Evolutionary conservation across 176 grass and related monocot genomes (phyloP).

Genomic region (Raddia guianensis): DNA sequence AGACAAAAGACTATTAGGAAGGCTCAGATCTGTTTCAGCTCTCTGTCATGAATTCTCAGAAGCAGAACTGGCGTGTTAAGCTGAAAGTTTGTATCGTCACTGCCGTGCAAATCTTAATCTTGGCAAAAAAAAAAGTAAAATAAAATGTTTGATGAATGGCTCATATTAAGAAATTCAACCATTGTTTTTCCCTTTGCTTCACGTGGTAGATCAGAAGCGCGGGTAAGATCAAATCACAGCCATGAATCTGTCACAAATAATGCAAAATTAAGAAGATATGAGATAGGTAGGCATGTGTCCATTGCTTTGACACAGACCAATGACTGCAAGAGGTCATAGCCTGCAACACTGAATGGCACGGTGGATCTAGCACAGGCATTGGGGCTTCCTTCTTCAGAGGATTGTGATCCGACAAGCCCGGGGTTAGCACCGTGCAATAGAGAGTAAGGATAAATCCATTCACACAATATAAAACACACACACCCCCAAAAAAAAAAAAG

Average conservation of each 20-base stretch:
- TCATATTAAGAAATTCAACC: constrained; percentile 87
- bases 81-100: constrained; percentile 54
- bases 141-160: neutral
- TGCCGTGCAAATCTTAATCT: neutral
- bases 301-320: constrained; percentile 70
- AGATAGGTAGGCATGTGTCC: constrained; percentile 30
- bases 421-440: constrained; percentile 61
- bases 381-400: constrained; percentile 66
- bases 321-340: constrained; percentile 32
- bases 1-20: neutral
- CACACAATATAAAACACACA: too few relatives aligned
- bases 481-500: too few relatives aligned
- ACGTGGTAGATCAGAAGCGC: constrained; percentile 58
- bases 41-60: constrained; percentile 80
- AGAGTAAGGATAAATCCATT: neutral
- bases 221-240: constrained; percentile 59
- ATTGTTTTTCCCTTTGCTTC: constrained; percentile 59
- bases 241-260: neutral
- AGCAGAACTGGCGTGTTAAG: constrained; percentile 77
- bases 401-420: constrained; percentile 54
- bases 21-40: constrained; percentile 58
- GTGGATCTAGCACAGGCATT: constrained; percentile 63
- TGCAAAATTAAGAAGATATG: fast-evolving
- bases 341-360: constrained; percentile 76
- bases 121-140: too few relatives aligned